Evolutionary conservation across 306 rosid genomes (phyloP), one percentile per base, ranked within the genome.

Genomic region (Dicorynia guianensis): DNA sequence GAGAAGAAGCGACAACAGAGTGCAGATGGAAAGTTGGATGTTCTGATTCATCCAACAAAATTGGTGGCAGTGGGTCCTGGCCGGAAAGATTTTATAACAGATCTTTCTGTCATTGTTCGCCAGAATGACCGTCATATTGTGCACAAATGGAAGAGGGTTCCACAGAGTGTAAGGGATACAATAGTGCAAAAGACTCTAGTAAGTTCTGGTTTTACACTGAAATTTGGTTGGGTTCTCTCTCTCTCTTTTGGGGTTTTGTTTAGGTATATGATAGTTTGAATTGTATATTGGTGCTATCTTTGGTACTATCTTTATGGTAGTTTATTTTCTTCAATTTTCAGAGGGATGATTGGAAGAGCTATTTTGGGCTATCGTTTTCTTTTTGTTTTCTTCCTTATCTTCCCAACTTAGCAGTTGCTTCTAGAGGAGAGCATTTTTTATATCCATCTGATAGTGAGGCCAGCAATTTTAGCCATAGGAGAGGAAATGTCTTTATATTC

Each of bases 41-140:
- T 83, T 79, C 7, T 64, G 14, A 83, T 83, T 71, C 87, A 75
- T 79, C 83, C 81, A 8, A 69, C 72, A 18, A 79, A 56, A 75
- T 42, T 79, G 75, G 87, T 79, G 55, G 81, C 87, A 18, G 67
- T 83, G 43, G 84, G 87, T 79, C 81, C 87, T 2, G 84, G 87
- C 44, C 87, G 84, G 25, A 79, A 64, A 57, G 84, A 79, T 72
- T 83, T 83, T 76, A 75, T 79, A 49, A 71, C 87, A 5, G 81
- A 83, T 53, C 84, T 83, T 53, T 79, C 87, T 49, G 49, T 79
- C 69, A 83, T 83, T 74, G 79, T 83, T 57, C 87, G 83, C 56
- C 58, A 69, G 67, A 71, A 75, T 61, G 84, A 79, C 4, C 84
- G 75, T 39, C 74, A 79, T 35, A 75, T 79, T 44, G 87, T 79